Conservation (phyloP, 2,329 filamentous ascomycete species). For the Myriangium duriaei region DNA sequence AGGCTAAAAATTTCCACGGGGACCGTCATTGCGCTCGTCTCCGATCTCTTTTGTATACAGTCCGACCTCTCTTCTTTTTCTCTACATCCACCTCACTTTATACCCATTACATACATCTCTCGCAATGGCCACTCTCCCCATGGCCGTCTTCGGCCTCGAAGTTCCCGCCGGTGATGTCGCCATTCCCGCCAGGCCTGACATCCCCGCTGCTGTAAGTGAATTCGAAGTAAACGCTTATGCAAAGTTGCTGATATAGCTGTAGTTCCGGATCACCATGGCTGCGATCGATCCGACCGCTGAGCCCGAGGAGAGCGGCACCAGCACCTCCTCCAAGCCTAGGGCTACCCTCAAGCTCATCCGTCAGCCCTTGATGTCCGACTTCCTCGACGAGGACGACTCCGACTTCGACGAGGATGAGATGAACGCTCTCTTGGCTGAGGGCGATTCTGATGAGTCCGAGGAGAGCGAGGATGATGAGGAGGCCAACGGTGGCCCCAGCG, state of each 20-base stretch:
- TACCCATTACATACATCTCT: slow-evolving; percentile 8
- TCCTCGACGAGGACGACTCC: slow-evolving; percentile 50
- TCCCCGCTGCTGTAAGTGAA: slow-evolving; percentile 68
- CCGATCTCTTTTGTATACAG: background rate
- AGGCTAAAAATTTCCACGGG: background rate
- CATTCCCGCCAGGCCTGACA: slow-evolving; percentile 64
- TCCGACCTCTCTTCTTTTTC: background rate
- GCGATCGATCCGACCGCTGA: slow-evolving; percentile 82
- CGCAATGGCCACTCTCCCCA: slow-evolving; percentile 28
- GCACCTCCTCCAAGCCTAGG: slow-evolving; percentile 42
- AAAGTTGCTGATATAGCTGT: slow-evolving; percentile 5
- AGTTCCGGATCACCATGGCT: slow-evolving; percentile 98
- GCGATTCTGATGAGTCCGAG: slow-evolving; percentile 38
- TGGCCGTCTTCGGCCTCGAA: slow-evolving; percentile 84
- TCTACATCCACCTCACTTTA: background rate
- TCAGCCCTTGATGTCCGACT: slow-evolving; percentile 47
- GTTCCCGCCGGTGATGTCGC: slow-evolving; percentile 75
- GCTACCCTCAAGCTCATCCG: slow-evolving; percentile 89
- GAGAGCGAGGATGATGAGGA: slow-evolving; percentile 55
- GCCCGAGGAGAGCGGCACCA: slow-evolving; percentile 28
- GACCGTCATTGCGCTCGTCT: no score
- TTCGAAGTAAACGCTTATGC: background rate
- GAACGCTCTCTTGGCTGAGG: slow-evolving; percentile 47
- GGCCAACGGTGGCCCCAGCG: slow-evolving; percentile 78
- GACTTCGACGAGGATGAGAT: slow-evolving; percentile 50